Evolutionary conservation across 768 basidiomycete species (phyloP).

Genomic region (Pulveroboletus sp.): DNA sequence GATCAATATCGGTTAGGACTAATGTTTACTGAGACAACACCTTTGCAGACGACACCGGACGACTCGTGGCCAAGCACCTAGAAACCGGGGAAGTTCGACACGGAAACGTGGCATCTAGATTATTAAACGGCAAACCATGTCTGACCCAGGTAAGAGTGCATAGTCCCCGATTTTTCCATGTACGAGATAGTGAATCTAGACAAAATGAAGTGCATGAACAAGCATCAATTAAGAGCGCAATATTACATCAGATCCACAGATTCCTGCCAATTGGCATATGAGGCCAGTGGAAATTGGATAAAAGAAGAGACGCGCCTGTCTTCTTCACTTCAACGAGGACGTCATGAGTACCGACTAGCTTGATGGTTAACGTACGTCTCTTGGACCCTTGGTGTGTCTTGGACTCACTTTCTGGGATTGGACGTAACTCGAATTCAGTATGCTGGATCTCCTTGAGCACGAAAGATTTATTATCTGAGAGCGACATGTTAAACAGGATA

Average conservation of each 20-base stretch:
- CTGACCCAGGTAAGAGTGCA: conserved; percentile 58
- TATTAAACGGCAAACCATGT: conserved; percentile 55
- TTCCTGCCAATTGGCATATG: conserved; percentile 48
- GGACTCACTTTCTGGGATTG: conserved; percentile 66
- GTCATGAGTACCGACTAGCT: conserved; percentile 63
- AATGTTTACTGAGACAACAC: conserved; percentile 30
- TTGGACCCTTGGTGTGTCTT: neutral
- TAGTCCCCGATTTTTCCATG: conserved; percentile 81
- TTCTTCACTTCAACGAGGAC: conserved; percentile 90
- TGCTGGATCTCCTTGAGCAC: conserved; percentile 68
- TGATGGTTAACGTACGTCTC: conserved; percentile 6
- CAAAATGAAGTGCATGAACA: conserved; percentile 6
- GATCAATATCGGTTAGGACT: neutral
- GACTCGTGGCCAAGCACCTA: conserved; percentile 96
- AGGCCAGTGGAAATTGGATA: conserved; percentile 5
- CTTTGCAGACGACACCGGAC: conserved; percentile 70
- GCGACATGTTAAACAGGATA: conserved; percentile 49
- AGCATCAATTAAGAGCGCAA: conserved; percentile 2
- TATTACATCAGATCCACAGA: conserved; percentile 85
- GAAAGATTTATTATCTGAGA: conserved; percentile 68
- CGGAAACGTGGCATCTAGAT: neutral
- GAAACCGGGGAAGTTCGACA: neutral
- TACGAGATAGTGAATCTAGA: conserved; percentile 73
- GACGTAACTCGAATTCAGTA: conserved; percentile 67
- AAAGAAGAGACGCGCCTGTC: conserved; percentile 57